These are phyloP conservation scores for Oenanthe sinensis DNA, from an alignment of 129 eudicot genomes.

Conservation along the genomic window DNA sequence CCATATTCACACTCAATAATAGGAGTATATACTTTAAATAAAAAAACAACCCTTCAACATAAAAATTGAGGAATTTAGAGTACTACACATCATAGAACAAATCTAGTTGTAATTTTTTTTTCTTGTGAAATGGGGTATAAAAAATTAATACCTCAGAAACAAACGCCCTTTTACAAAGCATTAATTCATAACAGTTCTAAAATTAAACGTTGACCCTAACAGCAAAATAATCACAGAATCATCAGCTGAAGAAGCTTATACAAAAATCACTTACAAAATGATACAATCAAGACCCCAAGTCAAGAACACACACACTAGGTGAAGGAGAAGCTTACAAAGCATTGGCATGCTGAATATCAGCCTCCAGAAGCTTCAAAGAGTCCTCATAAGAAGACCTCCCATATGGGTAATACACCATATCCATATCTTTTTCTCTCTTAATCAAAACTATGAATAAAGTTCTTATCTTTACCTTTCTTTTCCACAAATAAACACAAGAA, in stretches of 20 bases:
- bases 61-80: neutral
- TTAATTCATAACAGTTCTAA: neutral
- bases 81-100: neutral
- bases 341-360: slow-evolving; percentile 97
- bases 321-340: slow-evolving; percentile 49
- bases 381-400: slow-evolving; percentile 77
- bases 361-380: slow-evolving; percentile 68
- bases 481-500: neutral
- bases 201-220: neutral
- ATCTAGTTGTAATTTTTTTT: too few relatives aligned
- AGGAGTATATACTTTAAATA: neutral
- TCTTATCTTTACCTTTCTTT: slow-evolving; percentile 3
- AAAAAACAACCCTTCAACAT: neutral
- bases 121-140: neutral
- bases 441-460: neutral
- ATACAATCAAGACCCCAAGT: slow-evolving; percentile 5
- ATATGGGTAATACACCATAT: slow-evolving; percentile 71
- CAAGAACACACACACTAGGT: neutral
- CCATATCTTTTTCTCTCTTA: slow-evolving; percentile 31
- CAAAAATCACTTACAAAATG: slow-evolving; percentile 3
- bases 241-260: slow-evolving; percentile 5
- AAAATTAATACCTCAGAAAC: neutral
- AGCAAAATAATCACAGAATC: neutral
- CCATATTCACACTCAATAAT: slow-evolving; percentile 8
- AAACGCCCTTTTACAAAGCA: neutral